Evolutionary conservation across 768 basidiomycete genomes (phyloP), one percentile per base, ranked within the genome.

Genomic region (Plicaturopsis crispa): DNA sequence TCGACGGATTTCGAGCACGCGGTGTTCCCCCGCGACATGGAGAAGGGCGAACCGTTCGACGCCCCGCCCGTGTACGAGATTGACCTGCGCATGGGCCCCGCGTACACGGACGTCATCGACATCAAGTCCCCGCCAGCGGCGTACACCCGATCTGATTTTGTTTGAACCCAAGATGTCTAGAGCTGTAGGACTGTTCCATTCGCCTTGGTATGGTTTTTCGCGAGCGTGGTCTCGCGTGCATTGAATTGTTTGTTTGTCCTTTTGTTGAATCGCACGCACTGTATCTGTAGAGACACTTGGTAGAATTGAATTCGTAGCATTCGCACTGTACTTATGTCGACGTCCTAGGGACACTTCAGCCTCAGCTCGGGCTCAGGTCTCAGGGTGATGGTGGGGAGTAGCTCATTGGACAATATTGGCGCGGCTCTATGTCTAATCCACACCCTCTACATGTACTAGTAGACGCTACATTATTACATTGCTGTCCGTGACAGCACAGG

Each of bases 1-100:
- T 51, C 58, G 5, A 53, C 55, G 24, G 56, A 64, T 45, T 70
- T 68, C 40, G 48, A 62, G 4, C 61, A 59, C 8, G 66, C 61
- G 32, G 49, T 63, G 17, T 70, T 70, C 48, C 56, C 62, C 40
- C 53, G 58, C 35, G 48, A 49, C 34, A 33, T 45, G 24, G 48
- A 49, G 33, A 44, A 42, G 34, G 34, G 35, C 4, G 23, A 40
- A 18, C 22, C 17, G 17, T 26, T 11, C 32, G 22, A 28, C 43
- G 41, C n/a, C 16, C 18, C 5, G 44, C 40, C 7, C 35, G 45
- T 5, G 43, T 40, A 20, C 43, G 38, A 6, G 43, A 39, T 12
- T 40, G 34, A 40, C 43, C 47, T 8, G 18, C 38, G 38, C 38
- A 43, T 0, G 45, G 41, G 18, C 45, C 45, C 44, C 34, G 45